Percentiles rank a stretch among this genome's conserved stretches.
Conservation (phyloP, 768 basidiomycete genomes). For the Leccinellum rugosiceps region DNA sequence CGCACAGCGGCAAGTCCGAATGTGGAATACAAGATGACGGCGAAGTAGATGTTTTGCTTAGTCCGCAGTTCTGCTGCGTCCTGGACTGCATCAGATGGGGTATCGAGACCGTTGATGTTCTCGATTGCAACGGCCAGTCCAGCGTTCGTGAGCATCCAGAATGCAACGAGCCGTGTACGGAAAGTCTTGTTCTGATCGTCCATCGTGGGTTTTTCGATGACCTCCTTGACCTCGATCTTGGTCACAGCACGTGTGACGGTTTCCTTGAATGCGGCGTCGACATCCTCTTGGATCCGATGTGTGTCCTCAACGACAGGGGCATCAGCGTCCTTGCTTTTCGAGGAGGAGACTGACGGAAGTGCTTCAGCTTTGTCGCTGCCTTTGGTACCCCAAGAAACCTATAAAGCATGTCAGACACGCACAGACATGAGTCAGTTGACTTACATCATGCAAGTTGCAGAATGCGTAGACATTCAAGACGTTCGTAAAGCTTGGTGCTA, state of each 20-base stretch:
- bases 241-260: constrained; percentile 86
- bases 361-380: constrained; percentile 93
- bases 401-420: constrained; percentile 2
- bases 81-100: constrained; percentile 31
- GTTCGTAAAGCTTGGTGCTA: constrained; percentile 93
- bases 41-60: constrained; percentile 67
- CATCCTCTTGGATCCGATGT: constrained; percentile 78
- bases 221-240: constrained; percentile 65
- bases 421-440: constrained; percentile 15
- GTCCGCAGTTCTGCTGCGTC: constrained; percentile 42
- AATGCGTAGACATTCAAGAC: constrained; percentile 96
- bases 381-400: constrained; percentile 95
- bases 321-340: constrained; percentile 72
- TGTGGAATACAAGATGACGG: constrained; percentile 76
- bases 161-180: constrained; percentile 81
- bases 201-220: constrained; percentile 72
- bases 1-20: constrained; percentile 70
- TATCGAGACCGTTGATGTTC: constrained; percentile 64
- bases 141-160: constrained; percentile 79
- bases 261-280: constrained; percentile 88
- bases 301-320: constrained; percentile 84
- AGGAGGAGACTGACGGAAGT: constrained; percentile 84
- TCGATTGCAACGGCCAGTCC: constrained; percentile 70
- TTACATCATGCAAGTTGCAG: constrained; percentile 90
- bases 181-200: constrained; percentile 92